Base-by-base conservation (phyloP, 352 stramenopile genomes). In the Pythium volutum region DNA sequence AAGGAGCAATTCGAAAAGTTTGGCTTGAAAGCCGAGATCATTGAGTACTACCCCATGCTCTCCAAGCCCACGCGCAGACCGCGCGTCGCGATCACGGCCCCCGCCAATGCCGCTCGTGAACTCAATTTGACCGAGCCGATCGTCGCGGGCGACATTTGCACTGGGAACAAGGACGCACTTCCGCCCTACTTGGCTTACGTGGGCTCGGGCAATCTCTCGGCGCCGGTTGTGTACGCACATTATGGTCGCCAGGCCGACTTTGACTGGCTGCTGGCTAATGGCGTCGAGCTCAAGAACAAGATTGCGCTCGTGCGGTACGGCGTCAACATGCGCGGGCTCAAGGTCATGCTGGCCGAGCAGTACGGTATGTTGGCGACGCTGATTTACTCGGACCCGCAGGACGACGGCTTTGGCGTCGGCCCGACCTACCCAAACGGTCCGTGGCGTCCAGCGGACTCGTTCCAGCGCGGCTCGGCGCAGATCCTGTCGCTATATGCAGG, bases 291-390 rank as follows among this genome's bases (percentile, higher is more conserved):
- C 42, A 25, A 27, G 42, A n/a, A n/a, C 42, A 48, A 82, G 51
- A 91, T 97, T 45, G 89, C 91, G 6, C 48, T 97, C 1, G 71
- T 91, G 27, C 76, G 89, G n/a, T 97, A 97, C 59, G 88, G 88
- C 50, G 56, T 69, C 43, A 83, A 77, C 52, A 87, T 91, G 55
- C 81, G 83, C 45, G 77, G 81, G 12, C 67, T 91, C 8, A 95
- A 95, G 48, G 86, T 96, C 11, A 89, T 91, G 76, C 81, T 92
- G 43, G 84, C 88, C 0, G 76, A 97, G 65, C 48, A 75, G 20
- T 75, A 84, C 31, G 79, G 83, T 12, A 92, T 91, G 58, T 56
- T 75, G 2, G 89, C 74, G 27, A 79, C 87, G 25, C 64, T 97
- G 1, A 94, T 97, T 58, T 97, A 95, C 67, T 93, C 79, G 29